A percentile compares a stretch with the other conserved stretches of the same genome.
phyloP scores from a whole-genome alignment of 2,329 filamentous ascomycete genomes.

The Epichloe gansuensis region DNA sequence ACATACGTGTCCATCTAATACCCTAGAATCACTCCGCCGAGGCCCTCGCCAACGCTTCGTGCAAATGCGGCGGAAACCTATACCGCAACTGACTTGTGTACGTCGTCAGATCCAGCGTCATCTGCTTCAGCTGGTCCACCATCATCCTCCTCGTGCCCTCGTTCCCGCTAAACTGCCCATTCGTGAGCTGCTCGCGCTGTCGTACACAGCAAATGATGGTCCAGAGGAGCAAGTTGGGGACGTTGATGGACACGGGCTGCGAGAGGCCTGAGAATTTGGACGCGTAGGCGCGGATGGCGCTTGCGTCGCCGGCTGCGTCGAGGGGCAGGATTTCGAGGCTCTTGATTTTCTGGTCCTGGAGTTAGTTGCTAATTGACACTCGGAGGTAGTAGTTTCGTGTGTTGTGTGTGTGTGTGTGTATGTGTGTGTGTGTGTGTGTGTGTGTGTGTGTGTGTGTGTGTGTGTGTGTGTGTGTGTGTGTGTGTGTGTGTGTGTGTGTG shows the following conservation, averaged over 20 bases:
- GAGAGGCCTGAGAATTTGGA: conserved; percentile 69
- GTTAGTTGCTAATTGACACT: neutral
- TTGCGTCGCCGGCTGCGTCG: conserved; percentile 59
- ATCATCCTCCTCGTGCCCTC: conserved; percentile 50
- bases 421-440: too few species aligned
- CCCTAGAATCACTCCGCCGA: conserved; percentile 46
- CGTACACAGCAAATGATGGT: conserved; percentile 75
- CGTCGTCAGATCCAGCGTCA: conserved; percentile 80
- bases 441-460: too few species aligned
- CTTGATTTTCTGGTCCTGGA: conserved; percentile 50
- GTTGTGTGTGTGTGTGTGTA: too few species aligned
- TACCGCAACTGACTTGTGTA: conserved; percentile 91
- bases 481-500: too few species aligned
- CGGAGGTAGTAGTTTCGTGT: neutral
- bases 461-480: too few species aligned
- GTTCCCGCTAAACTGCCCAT: conserved; percentile 62
- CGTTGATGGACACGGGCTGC: conserved; percentile 72
- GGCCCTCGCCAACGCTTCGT: conserved; percentile 75
- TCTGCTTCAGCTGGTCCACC: conserved; percentile 60
- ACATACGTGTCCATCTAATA: too few species aligned
- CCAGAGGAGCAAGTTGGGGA: conserved; percentile 89
- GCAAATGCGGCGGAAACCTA: conserved; percentile 72
- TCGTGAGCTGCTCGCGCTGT: conserved; percentile 58
- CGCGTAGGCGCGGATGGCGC: conserved; percentile 65
- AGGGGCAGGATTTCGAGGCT: conserved; percentile 69